Percentiles rank a stretch among this genome's conserved stretches.
These are phyloP conservation scores for Verticillium longisporum DNA, from an alignment of 2,329 filamentous ascomycete genomes.

Conservation along the genomic window DNA sequence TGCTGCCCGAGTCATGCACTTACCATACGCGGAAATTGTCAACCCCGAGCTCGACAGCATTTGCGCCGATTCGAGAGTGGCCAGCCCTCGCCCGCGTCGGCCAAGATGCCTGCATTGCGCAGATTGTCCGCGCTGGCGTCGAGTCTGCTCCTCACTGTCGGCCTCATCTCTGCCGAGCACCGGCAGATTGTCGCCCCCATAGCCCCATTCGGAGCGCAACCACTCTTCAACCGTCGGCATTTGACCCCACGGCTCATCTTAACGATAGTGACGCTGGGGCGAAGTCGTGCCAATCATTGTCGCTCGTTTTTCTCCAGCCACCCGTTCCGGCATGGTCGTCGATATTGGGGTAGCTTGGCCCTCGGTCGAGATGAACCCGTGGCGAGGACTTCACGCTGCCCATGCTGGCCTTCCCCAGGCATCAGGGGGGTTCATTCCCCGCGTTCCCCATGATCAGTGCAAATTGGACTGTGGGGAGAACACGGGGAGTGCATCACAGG, in stretches of 20 bases:
- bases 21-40: neutral
- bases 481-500: neutral
- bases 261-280: neutral
- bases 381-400: neutral
- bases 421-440: neutral
- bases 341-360: neutral
- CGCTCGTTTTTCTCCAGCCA: neutral
- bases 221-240: neutral
- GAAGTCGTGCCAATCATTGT: neutral
- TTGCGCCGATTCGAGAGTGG: neutral
- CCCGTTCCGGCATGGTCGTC: neutral
- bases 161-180: neutral
- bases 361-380: neutral
- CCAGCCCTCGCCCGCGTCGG: neutral
- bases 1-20: neutral
- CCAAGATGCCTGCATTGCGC: neutral
- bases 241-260: neutral
- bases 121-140: neutral
- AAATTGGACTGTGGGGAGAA: neutral
- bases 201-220: neutral
- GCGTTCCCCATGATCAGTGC: neutral
- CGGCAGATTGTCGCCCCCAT: neutral
- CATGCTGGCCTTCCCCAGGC: neutral
- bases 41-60: neutral
- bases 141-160: neutral